phyloP scores from a whole-genome alignment of 129 eudicot genomes.

The Dittrichia graveolens region DNA sequence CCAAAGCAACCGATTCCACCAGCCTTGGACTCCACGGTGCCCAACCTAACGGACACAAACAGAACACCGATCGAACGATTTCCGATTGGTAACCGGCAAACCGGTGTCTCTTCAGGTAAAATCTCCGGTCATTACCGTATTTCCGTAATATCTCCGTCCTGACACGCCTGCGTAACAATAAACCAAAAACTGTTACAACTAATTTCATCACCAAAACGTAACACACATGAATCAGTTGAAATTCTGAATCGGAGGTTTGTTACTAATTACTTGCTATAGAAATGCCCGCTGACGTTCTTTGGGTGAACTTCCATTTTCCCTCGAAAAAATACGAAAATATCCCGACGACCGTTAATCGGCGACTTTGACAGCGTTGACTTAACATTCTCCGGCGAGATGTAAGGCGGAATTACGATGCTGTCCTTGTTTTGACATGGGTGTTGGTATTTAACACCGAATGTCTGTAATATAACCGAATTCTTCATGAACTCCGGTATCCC shows the following conservation, averaged over 20 bases:
- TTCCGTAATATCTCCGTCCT: slow-evolving; percentile 65
- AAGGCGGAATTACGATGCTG: slow-evolving; percentile 79
- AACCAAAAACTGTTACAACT: background rate
- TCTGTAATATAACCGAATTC: slow-evolving; percentile 76
- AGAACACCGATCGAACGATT: slow-evolving; percentile 70
- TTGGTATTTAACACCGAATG: slow-evolving; percentile 74
- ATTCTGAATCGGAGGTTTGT: background rate
- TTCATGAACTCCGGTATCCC: slow-evolving; percentile 79
- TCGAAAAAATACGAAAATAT: slow-evolving; percentile 81
- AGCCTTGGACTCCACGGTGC: slow-evolving; percentile 99
- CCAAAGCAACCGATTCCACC: slow-evolving; percentile 84
- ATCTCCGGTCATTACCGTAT: slow-evolving; percentile 66
- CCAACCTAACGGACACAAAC: slow-evolving; percentile 93
- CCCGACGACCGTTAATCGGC: slow-evolving; percentile 69
- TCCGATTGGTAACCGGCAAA: slow-evolving; percentile 82
- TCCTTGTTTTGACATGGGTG: slow-evolving; percentile 83
- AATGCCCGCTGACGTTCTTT: slow-evolving; percentile 86
- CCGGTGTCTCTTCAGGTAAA: slow-evolving; percentile 66
- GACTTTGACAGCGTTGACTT: slow-evolving; percentile 55
- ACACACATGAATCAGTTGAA: background rate
- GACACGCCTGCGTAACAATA: slow-evolving; percentile 51
- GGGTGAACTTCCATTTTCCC: slow-evolving; percentile 98
- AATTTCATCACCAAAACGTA: background rate
- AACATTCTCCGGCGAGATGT: slow-evolving; percentile 54
- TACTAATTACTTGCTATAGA: slow-evolving; percentile 76